Base-by-base conservation (phyloP, 192 early-diverging fungal genomes). In the Pilaira anomala region DNA sequence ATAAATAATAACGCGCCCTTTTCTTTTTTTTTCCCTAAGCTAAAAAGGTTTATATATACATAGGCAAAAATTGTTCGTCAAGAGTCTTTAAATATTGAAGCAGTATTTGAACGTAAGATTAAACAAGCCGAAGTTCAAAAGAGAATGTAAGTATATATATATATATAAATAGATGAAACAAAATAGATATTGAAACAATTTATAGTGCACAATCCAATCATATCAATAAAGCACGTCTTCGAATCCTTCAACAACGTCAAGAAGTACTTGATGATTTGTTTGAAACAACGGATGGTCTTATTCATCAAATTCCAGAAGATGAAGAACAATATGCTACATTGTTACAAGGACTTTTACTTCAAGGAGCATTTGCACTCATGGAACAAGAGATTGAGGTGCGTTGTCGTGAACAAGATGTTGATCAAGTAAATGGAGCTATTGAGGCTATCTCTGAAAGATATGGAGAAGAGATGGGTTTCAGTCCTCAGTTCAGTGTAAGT, bases 91-190 rank as follows among this genome's bases (percentile, higher is more conserved):
- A 93, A 91, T 66, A 97, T 99, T 65, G 97, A 99, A 59, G 88
- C 91, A 64, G 86, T 90, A 62, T 99, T 93, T 82, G 87, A 94
- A 72, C 92, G 94, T 78, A 98, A 99, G 76, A 86, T 92, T 63
- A 99, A 99, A 81, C 97, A 98, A 80, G 90, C 91, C 18, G 92
- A 99, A 77, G 88, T 98, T 16, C 89, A 95, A 80, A 89, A 92
- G 63, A 90, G 93, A 66, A 98, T 98, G 89, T 91, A 80, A 69
- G 75, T 62, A 11, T 19, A 9, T 21, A 19, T 24, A 8, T 33
- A 24, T 28, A 40, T 29, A 30, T 39, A 30, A 40, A 16, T 19
- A 29, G 21, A 19, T 25, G 19, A 21, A 66, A 59, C 14, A 26
- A 41, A 39, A 24, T 19, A 41, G 24, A 28, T 42, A 14, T 42